These are phyloP conservation scores for Carnegiea gigantea DNA, from an alignment of 179 eudicot species.

Conservation along the genomic window DNA sequence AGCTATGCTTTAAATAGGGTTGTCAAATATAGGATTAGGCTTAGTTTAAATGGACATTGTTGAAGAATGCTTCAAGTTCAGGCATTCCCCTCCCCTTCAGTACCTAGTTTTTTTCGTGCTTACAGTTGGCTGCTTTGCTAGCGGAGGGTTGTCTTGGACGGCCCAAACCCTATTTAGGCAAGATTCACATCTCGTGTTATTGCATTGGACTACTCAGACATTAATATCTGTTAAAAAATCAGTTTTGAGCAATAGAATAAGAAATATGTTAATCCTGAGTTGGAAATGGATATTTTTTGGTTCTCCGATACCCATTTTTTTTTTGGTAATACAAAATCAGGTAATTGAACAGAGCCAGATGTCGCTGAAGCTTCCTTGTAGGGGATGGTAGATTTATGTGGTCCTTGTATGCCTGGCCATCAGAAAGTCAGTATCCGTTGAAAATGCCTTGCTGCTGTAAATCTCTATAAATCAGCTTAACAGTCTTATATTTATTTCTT, in stretches of 20 bases:
- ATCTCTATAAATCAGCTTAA: neutral
- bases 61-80: neutral
- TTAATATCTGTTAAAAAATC: neutral
- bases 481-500: neutral
- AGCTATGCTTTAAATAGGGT: neutral
- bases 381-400: neutral
- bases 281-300: no score
- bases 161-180: neutral
- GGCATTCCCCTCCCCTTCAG: neutral
- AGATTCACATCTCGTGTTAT: neutral
- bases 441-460: neutral
- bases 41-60: neutral
- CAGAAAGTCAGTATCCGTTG: no score
- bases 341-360: no score
- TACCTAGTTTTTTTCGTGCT: neutral
- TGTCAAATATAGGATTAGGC: neutral
- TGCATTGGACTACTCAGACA: neutral
- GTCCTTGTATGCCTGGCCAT: no score
- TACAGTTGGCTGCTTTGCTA: neutral
- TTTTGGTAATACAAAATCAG: no score
- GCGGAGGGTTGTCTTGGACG: neutral
- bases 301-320: no score
- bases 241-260: no score
- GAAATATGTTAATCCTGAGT: no score
- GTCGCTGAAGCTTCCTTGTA: neutral